Evolutionary conservation across 1,139 yeast species (phyloP), one percentile per base, ranked within the genome.

Genomic region (Groenewaldozyma auringiensis): DNA sequence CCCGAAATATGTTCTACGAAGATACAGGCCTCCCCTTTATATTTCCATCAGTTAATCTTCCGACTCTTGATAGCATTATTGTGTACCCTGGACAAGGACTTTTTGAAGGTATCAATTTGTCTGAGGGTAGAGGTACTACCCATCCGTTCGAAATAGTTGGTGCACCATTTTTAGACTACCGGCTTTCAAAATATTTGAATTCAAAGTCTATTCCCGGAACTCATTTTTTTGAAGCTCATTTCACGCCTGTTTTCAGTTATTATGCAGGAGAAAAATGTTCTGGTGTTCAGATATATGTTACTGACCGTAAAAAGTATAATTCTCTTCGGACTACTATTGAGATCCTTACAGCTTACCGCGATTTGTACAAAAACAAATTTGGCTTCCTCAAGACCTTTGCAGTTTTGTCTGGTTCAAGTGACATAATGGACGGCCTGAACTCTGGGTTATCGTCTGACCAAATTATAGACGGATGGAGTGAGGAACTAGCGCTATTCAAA

Each of bases 111-210:
- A 32, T 46, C 14, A 22, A 40, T 8, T 17, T 47, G 16, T 48
- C 51, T 14, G 51, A 48, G 35, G 51, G 51, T 13, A 37, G 51
- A 13, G 51, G 51, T 1, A 48, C 51, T n/a, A 48, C 51, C 3
- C 51, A 48, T 36, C 51, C 51, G 2, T 48, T 48, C 29, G 51
- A 48, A 21, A 48, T 48, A 8, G 27, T 48, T 8, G 51, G 51
- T 4, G 51, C 50, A 2, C 50, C 51, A 4, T 48, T 37, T 27
- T 40, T 48, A 37, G 50, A 48, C 38, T 48, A 44, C 34, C 36
- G 40, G 21, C 27, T 48, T 32, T 41, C 48, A 3, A 42, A 47
- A n/a, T 33, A n/a, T 17, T 34, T 48, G 40, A 44, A 44, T 25
- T 33, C 21, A 9, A 36, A 34, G 18, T 3, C 9, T 6, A 14